These are phyloP conservation scores for Bruguiera sexangula DNA, from an alignment of 345 rosid species.

Conservation along the genomic window DNA sequence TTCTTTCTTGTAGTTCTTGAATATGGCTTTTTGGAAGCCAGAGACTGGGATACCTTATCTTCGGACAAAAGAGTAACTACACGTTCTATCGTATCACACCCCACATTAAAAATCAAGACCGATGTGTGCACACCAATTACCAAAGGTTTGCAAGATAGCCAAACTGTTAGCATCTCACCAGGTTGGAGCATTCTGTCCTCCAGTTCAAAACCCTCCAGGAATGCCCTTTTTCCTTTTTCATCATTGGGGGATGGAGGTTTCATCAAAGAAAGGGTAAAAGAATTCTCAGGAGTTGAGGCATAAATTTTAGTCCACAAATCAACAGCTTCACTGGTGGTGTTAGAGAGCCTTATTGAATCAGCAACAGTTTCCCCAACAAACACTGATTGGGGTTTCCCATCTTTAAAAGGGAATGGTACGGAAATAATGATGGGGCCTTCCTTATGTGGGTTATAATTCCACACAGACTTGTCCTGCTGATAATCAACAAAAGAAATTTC, in stretches of 20 bases:
- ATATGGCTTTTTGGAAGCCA: conserved; percentile 53
- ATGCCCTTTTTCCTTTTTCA: conserved; percentile 29
- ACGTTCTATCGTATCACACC: conserved; percentile 51
- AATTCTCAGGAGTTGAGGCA: conserved; percentile 24
- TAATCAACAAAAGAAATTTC: conserved; percentile 72
- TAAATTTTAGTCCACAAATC: conserved; percentile 26
- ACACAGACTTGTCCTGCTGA: conserved; percentile 50
- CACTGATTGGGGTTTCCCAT: conserved; percentile 62
- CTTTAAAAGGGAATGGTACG: conserved; percentile 57
- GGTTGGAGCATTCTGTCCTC: conserved; percentile 87
- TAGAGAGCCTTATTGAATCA: conserved; percentile 28
- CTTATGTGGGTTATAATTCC: conserved; percentile 42
- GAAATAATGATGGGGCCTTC: conserved; percentile 64
- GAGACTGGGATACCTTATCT: conserved; percentile 62
- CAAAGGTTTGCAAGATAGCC: conserved; percentile 73
- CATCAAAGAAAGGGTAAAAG: conserved; percentile 61
- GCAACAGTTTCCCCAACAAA: conserved; percentile 57
- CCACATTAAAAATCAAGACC: conserved; percentile 56
- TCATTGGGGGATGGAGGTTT: conserved; percentile 48
- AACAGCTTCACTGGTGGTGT: conserved; percentile 24
- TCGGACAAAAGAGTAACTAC: conserved; percentile 71
- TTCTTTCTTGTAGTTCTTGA: conserved; percentile 51
- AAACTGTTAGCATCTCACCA: conserved; percentile 52
- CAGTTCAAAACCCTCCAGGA: conserved; percentile 41
- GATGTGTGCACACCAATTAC: conserved; percentile 69